phyloP scores from a whole-genome alignment of 106 monocot species.

The Dioscorea zingiberensis region DNA sequence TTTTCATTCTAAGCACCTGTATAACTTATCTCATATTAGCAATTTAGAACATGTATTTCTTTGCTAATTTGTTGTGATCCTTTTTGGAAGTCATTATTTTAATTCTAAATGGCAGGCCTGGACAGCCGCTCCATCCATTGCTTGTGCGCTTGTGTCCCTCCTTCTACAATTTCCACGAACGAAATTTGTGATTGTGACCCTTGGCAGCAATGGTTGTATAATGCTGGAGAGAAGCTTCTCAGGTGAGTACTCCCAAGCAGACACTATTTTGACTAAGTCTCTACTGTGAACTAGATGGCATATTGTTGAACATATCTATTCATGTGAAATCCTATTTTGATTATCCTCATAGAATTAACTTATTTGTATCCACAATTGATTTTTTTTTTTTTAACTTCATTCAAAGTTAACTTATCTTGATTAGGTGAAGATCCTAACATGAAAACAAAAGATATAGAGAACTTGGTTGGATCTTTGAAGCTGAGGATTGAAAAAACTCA shows the following conservation, averaged over 20 bases:
- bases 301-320: too few species aligned
- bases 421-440: conserved; percentile 11
- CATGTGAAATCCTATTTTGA: too few species aligned
- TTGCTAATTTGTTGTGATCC: not conserved
- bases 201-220: conserved; percentile 38
- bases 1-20: not conserved
- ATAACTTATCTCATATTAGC: not conserved
- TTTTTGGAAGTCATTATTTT: not conserved
- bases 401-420: not conserved
- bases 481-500: conserved; percentile 12
- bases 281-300: too few species aligned
- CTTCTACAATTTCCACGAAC: conserved; percentile 25
- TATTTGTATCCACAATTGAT: too few species aligned
- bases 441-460: conserved; percentile 22
- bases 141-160: conserved; percentile 35
- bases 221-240: too few species aligned
- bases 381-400: too few species aligned
- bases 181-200: conserved; percentile 41
- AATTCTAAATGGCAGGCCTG: conserved; percentile 16
- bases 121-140: conserved; percentile 20
- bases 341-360: too few species aligned
- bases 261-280: too few species aligned
- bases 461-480: conserved; percentile 17
- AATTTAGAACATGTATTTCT: not conserved
- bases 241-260: too few species aligned